Evolutionary conservation across 495 filamentous ascomycete species (phyloP).

Genomic region (Podospora sp.): DNA sequence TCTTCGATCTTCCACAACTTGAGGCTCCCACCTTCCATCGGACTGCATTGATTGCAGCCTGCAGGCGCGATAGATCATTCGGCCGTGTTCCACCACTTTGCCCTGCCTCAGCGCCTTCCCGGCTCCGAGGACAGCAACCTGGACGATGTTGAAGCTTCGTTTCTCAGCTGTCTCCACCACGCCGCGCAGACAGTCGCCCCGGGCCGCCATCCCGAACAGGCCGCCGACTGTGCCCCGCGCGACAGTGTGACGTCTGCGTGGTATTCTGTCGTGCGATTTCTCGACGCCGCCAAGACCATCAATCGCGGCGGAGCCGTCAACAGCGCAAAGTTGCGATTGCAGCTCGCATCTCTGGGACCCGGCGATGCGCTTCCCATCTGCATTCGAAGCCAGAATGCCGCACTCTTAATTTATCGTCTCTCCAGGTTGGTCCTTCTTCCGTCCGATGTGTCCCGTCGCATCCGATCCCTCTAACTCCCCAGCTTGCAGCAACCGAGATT

Average conservation of each 20-base stretch:
- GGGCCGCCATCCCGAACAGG: constrained; percentile 32
- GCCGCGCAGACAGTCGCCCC: constrained; percentile 29
- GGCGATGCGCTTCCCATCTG: constrained; percentile 47
- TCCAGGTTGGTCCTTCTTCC: constrained; percentile 47
- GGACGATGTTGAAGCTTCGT: constrained; percentile 38
- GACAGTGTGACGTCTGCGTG: neutral
- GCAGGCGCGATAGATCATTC: constrained; percentile 14
- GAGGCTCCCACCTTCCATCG: too few relatives aligned
- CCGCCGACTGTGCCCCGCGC: neutral
- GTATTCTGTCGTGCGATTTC: constrained; percentile 24
- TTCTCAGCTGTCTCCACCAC: constrained; percentile 41
- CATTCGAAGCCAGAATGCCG: constrained; percentile 60
- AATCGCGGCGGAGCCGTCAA: constrained; percentile 42
- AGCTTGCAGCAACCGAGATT: neutral
- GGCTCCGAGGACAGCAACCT: constrained; percentile 43
- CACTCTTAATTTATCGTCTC: constrained; percentile 50
- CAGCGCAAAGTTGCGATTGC: constrained; percentile 37
- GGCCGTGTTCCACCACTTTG: constrained; percentile 46
- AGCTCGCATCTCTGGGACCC: constrained; percentile 37
- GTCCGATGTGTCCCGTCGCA: too few relatives aligned
- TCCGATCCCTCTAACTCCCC: too few relatives aligned
- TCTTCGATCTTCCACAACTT: too few relatives aligned
- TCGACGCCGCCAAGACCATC: constrained; percentile 37
- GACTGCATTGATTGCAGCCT: too few relatives aligned
- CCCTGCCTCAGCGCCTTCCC: constrained; percentile 51